phyloP scores from a whole-genome alignment of 1,284 basidiomycete species.

The Laetiporus sulphureus region DNA sequence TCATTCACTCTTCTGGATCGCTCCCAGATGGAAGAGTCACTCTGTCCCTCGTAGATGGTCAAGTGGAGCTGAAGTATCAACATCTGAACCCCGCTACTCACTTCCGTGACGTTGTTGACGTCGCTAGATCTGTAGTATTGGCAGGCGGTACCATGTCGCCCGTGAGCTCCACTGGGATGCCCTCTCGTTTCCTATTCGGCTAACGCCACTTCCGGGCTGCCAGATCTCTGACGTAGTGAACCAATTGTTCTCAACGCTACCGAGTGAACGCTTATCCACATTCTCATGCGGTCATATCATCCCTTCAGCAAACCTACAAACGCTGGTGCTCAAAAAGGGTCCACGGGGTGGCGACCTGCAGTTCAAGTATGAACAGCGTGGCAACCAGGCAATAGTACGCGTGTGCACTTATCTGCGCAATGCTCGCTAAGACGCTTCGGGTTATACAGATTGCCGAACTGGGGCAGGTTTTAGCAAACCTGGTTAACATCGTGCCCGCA shows the following conservation, averaged over 20 bases:
- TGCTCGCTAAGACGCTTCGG: no score
- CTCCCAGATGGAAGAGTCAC: conserved; percentile 59
- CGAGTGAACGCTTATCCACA: conserved; percentile 56
- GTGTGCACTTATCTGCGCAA: no score
- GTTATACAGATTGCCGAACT: conserved; percentile 71
- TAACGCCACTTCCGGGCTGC: background rate
- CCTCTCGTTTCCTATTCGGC: background rate
- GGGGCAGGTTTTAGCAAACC: conserved; percentile 78
- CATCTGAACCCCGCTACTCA: conserved; percentile 90
- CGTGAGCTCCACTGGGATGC: conserved; percentile 35
- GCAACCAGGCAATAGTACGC: conserved; percentile 62
- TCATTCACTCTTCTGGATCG: no score
- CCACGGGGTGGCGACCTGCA: conserved; percentile 74
- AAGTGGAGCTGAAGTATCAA: conserved; percentile 81
- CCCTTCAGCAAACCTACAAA: conserved; percentile 72
- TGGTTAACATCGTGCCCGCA: conserved; percentile 72
- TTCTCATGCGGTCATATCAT: conserved; percentile 96
- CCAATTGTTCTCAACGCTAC: conserved; percentile 76
- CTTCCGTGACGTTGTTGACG: conserved; percentile 78
- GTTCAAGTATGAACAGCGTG: conserved; percentile 79
- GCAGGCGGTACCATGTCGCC: conserved; percentile 99
- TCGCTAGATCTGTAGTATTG: conserved; percentile 78
- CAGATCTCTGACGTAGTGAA: conserved; percentile 86
- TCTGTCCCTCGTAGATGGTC: conserved; percentile 40
- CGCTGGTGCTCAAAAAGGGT: conserved; percentile 73